phyloP scores from a whole-genome alignment of 1,284 basidiomycete species.

The Naganishia sp. region DNA sequence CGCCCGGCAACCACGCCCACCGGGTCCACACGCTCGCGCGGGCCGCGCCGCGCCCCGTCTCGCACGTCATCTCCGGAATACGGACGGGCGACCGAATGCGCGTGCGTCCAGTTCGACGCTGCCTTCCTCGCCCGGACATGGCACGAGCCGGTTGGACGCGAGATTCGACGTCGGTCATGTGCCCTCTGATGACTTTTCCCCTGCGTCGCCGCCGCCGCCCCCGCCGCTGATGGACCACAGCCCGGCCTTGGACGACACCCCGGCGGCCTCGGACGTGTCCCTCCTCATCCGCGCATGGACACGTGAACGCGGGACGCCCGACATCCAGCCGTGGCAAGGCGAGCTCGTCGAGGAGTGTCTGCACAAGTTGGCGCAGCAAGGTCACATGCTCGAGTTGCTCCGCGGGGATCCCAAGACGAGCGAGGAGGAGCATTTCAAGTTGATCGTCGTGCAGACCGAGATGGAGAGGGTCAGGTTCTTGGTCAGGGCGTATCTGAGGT shows the following conservation, averaged over 20 bases:
- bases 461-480: conserved; percentile 89
- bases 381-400: conserved; percentile 60
- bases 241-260: conserved; percentile 35
- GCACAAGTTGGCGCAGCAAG: conserved; percentile 83
- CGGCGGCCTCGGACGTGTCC: conserved; percentile 46
- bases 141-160: not conserved
- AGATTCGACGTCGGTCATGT: conserved; percentile 8
- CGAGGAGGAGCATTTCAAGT: conserved; percentile 86
- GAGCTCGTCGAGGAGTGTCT: conserved; percentile 69
- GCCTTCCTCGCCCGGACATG: conserved; percentile 2
- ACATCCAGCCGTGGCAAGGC: conserved; percentile 74
- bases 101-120: conserved; percentile 14
- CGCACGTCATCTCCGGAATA: conserved; percentile 24
- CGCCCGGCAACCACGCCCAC: not conserved
- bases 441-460: conserved; percentile 87
- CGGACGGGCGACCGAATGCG: conserved; percentile 8
- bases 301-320: conserved; percentile 79
- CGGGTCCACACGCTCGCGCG: not conserved
- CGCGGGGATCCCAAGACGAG: conserved; percentile 74
- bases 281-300: conserved; percentile 73
- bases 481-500: conserved; percentile 81
- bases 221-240: not conserved
- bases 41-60: conserved; percentile 23
- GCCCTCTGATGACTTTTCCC: not conserved
- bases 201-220: not conserved